Base-by-base conservation (phyloP, 176 grass and related monocot genomes). In the Guadua angustifolia region DNA sequence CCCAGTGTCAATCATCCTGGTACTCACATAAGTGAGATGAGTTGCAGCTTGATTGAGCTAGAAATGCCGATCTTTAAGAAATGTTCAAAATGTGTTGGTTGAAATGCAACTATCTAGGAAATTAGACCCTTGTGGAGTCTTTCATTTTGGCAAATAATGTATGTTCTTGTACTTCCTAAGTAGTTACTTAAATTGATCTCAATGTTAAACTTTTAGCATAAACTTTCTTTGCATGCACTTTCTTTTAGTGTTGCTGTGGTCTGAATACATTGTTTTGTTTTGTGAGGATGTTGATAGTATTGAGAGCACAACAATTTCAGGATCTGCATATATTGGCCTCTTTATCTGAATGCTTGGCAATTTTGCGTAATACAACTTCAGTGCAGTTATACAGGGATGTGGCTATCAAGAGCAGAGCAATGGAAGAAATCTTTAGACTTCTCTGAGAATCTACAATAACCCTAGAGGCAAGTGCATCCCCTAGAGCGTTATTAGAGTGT, bases 331-430 rank as follows among this genome's bases (percentile, higher is more conserved):
- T 25, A 64, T 94, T 85, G 87, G 92, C 46, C 92, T 92, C 74
- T 94, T 94, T 89, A 87, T 94, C 82, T 82, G 87, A 69, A 89
- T 89, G 89, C 89, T 94, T 88, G 92, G 92, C n/a, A 78, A 82
- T 94, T 82, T 61, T 94, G 39, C 57, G 24, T 72, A 92, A 81
- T 79, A 74, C 92, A 60, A 87, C 87, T 53, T 81, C 78, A 85
- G 71, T 94, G 68, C 84, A 81, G 25, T 71, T 85, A 71, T 94
- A 94, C 75, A 89, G 86, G 79, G 82, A 89, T 87, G 59, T 78
- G 67, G 80, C 86, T 47, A 4, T 86, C 46, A 78, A 86, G 73
- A 83, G 74, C 24, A 82, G 89, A 42, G 89, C 85, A 71, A 83
- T 94, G 71, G 92, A 94, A 73, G 92, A 88, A 94, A 80, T 92